phyloP scores from a whole-genome alignment of 768 basidiomycete genomes.

The Guyanaporus albipodus region DNA sequence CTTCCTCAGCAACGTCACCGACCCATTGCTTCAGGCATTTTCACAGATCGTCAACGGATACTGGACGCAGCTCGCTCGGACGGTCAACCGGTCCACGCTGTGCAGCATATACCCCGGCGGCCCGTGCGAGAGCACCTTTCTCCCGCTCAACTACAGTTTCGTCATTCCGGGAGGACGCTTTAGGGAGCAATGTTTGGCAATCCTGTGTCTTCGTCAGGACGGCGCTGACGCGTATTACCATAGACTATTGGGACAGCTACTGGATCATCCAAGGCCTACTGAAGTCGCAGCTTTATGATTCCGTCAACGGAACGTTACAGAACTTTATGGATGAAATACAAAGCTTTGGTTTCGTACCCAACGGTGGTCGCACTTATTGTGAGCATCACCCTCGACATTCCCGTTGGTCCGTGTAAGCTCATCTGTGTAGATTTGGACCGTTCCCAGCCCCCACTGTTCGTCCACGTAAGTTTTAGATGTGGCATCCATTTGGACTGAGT shows the following conservation, averaged over 20 bases:
- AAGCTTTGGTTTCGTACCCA: constrained; percentile 85
- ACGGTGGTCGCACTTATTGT: constrained; percentile 92
- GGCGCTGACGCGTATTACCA: background rate
- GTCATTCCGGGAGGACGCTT: constrained; percentile 88
- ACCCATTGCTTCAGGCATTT: constrained; percentile 68
- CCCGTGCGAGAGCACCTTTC: constrained; percentile 76
- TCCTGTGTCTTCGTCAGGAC: background rate
- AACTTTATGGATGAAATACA: constrained; percentile 96
- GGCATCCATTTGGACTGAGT: background rate
- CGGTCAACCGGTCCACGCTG: constrained; percentile 65
- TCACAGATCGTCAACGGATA: constrained; percentile 77
- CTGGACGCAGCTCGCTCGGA: constrained; percentile 77
- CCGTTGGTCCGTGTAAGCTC: background rate
- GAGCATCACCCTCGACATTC: constrained; percentile 11
- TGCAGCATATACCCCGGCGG: constrained; percentile 49
- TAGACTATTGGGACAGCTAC: constrained; percentile 67
- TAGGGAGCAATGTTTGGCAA: constrained; percentile 72
- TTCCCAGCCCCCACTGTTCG: constrained; percentile 91
- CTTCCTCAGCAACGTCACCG: constrained; percentile 66
- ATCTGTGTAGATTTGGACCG: constrained; percentile 64
- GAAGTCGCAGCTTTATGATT: constrained; percentile 65
- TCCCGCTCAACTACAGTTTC: constrained; percentile 89
- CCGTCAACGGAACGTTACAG: constrained; percentile 74
- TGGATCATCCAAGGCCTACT: constrained; percentile 91
- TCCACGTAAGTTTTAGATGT: constrained; percentile 47